Evolutionary conservation across 805 yeast species (phyloP), one percentile per base, ranked within the genome.

Genomic region (Yarrowia sp.): DNA sequence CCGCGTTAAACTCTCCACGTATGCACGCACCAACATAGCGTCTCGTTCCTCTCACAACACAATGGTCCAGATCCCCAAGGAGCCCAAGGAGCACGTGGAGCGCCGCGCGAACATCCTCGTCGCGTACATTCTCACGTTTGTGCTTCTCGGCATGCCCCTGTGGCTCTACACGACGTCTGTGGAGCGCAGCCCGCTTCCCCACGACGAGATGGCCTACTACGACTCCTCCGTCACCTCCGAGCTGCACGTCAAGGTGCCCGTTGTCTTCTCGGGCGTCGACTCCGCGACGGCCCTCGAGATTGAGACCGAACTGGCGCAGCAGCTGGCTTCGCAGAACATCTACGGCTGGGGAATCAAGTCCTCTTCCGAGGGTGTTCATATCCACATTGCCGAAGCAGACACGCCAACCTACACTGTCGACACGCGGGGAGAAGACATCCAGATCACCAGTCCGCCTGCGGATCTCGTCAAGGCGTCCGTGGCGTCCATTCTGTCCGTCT

Each of bases 161-260:
- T 87, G 87, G 84, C 67, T 74, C 33, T 63, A 67, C 24, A 85
- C 93, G 18, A 85, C 93, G 4, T 73, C 83, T 2, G 81, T 86
- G 18, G 79, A 84, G 67, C 75, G 91, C 61, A 88, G 90, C 1
- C 78, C 78, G 36, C 75, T 88, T 36, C 89, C 89, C 14, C 68
- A 75, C 12, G 73, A 72, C 1, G 74, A 75, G 42, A 77, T 86
- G 49, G 69, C 74, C 66, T 63, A 65, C 18, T 67, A 73, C 66
- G 70, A 74, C 61, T 22, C 65, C 51, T 60, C 69, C 63, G 65
- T 80, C 21, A 64, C 66, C 60, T 62, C 51, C 4, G 65, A 68
- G 31, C 53, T 72, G 16, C 47, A 39, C 13, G 62, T 72, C 13
- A 58, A 60, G 21, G 68, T 74, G 14, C 73, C 71, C 14, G 68